A percentile compares a stretch with the other conserved stretches of the same genome.
Evolutionary conservation across 495 filamentous ascomycete species (phyloP).

Genomic region (Penicillium psychrofluorescens): DNA sequence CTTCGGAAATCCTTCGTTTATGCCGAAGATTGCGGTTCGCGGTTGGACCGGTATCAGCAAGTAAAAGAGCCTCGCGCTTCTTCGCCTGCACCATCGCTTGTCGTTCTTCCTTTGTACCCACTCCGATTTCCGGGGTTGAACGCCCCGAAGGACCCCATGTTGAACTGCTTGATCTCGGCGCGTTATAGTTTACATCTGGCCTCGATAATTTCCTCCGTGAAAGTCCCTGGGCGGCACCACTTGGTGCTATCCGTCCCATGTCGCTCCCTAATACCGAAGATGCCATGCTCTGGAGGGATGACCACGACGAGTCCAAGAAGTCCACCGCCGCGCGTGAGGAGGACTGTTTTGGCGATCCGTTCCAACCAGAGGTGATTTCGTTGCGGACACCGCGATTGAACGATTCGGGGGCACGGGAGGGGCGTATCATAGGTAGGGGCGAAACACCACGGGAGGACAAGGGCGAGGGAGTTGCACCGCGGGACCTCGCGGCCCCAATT

Average conservation of each 20-base stretch:
- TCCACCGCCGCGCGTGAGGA: constrained; percentile 31
- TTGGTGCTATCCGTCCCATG: constrained; percentile 23
- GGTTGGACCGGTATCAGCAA: constrained; percentile 42
- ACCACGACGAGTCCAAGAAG: constrained; percentile 46
- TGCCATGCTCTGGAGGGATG: constrained; percentile 46
- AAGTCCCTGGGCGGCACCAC: constrained; percentile 21
- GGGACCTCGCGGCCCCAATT: constrained; percentile 24
- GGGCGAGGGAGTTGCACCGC: constrained; percentile 36
- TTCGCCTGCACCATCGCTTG: constrained; percentile 52
- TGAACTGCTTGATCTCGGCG: constrained; percentile 27
- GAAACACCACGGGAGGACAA: constrained; percentile 38
- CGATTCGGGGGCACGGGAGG: constrained; percentile 30
- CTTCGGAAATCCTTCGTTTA: constrained; percentile 55
- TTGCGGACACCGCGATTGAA: constrained; percentile 11
- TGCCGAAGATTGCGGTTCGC: constrained; percentile 40
- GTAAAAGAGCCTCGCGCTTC: constrained; percentile 54
- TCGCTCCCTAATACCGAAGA: constrained; percentile 46
- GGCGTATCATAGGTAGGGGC: constrained; percentile 40
- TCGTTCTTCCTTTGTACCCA: constrained; percentile 49
- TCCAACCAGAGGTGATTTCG: constrained; percentile 19
- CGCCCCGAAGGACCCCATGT: constrained; percentile 50
- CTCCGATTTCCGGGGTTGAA: constrained; percentile 37
- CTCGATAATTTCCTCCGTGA: constrained; percentile 38
- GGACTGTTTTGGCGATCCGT: constrained; percentile 18
- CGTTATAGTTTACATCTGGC: constrained; percentile 32